Evolutionary conservation across 768 basidiomycete species (phyloP).

Genomic region (Leccinum fibrillosum): DNA sequence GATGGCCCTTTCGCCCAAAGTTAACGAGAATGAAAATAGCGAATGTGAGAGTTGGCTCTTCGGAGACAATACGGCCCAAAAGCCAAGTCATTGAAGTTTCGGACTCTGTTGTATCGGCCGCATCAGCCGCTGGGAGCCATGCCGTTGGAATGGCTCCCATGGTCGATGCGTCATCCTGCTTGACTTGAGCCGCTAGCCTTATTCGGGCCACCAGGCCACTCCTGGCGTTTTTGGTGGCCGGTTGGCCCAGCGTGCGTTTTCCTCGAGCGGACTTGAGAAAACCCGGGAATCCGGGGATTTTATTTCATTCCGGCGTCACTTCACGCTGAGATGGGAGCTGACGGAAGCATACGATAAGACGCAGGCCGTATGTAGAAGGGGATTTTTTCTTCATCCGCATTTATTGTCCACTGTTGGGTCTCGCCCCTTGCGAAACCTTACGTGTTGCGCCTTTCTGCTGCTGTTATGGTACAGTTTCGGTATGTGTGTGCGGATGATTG

Average conservation of each 20-base stretch:
- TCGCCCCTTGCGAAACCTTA: neutral
- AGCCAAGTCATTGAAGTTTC: slow-evolving; percentile 10
- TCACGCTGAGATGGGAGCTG: slow-evolving; percentile 6
- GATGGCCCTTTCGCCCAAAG: neutral
- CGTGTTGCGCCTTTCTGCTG: neutral
- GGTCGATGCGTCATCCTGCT: slow-evolving; percentile 6
- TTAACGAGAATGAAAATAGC: slow-evolving; percentile 16
- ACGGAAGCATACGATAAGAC: slow-evolving; percentile 15
- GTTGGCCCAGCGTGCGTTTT: slow-evolving; percentile 1
- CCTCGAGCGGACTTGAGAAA: slow-evolving; percentile 13
- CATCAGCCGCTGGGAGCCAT: slow-evolving; percentile 13
- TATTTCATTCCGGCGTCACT: slow-evolving; percentile 15
- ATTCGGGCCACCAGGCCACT: slow-evolving; percentile 11
- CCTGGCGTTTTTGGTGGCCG: neutral
- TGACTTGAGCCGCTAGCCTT: neutral
- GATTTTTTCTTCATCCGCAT: neutral
- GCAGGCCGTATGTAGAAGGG: slow-evolving; percentile 21
- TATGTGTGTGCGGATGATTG: neutral
- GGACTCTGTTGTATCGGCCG: slow-evolving; percentile 21
- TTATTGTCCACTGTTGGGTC: neutral
- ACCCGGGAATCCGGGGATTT: slow-evolving; percentile 9
- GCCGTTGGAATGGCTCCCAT: slow-evolving; percentile 22
- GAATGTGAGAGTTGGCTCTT: slow-evolving; percentile 25
- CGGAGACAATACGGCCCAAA: slow-evolving; percentile 11
- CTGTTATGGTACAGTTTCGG: neutral